A percentile compares a stretch with the other conserved stretches of the same genome.
Evolutionary conservation across 192 early-diverging fungal genomes (phyloP).

Genomic region (Pilobolus umbonatus): DNA sequence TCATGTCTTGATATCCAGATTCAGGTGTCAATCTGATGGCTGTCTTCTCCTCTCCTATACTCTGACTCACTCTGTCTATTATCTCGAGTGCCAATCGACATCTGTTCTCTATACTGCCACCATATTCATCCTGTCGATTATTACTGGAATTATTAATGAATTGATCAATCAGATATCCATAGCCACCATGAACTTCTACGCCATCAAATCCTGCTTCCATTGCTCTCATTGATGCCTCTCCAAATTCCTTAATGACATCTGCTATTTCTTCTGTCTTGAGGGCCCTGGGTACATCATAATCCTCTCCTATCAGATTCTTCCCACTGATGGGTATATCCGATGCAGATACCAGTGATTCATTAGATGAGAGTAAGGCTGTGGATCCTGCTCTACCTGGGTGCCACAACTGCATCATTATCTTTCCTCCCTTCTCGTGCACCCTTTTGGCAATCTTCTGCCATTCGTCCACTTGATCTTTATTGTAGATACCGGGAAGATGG

Average conservation of each 20-base stretch:
- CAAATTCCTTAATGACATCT: conserved; percentile 3
- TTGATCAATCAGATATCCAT: conserved; percentile 84
- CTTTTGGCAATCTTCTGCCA: conserved; percentile 53
- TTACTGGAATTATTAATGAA: conserved; percentile 81
- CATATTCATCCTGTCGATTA: conserved; percentile 55
- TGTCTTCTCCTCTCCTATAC: conserved; percentile 26
- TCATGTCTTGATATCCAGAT: conserved; percentile 25
- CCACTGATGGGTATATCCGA: conserved; percentile 21
- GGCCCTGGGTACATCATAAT: conserved; percentile 16
- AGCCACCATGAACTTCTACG: conserved; percentile 85
- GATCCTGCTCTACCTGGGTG: conserved; percentile 21
- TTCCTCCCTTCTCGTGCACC: conserved; percentile 48
- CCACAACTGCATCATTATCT: conserved; percentile 57
- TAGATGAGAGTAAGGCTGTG: not conserved
- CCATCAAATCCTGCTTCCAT: conserved; percentile 80
- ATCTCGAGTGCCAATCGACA: conserved; percentile 29
- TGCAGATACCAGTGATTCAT: conserved; percentile 13
- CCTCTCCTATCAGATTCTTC: not conserved
- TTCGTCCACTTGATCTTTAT: conserved; percentile 34
- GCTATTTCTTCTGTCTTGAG: conserved; percentile 12
- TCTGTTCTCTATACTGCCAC: conserved; percentile 27
- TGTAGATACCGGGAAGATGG: conserved; percentile 34
- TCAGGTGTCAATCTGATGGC: conserved; percentile 34
- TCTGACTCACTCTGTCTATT: conserved; percentile 17
- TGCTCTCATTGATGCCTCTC: conserved; percentile 60